phyloP scores from a whole-genome alignment of 2,329 filamentous ascomycete genomes.

The Phyllosticta capitalensis region DNA sequence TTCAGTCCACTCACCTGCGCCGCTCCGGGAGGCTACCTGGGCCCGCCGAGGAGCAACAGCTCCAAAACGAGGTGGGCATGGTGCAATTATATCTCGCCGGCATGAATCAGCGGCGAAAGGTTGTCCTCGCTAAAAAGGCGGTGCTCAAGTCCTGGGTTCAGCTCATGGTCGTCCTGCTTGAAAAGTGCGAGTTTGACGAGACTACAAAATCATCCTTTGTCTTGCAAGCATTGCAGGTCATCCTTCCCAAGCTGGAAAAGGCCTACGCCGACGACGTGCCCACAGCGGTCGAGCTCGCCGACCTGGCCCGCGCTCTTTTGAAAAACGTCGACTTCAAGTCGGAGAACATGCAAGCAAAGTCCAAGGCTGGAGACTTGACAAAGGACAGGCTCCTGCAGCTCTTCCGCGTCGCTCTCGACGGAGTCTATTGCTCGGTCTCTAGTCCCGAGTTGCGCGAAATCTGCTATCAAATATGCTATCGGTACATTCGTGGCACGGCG shows the following conservation, averaged over 20 bases:
- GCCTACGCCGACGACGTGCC: constrained; percentile 59
- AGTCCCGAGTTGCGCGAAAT: constrained; percentile 65
- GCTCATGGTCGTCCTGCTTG: constrained; percentile 72
- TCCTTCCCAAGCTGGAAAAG: constrained; percentile 76
- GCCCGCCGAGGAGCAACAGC: constrained; percentile 22
- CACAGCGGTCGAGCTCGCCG: constrained; percentile 67
- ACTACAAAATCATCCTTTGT: constrained; percentile 67
- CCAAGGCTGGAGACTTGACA: constrained; percentile 52
- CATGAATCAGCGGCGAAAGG: constrained; percentile 32
- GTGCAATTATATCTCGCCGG: background rate
- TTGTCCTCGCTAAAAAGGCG: constrained; percentile 48
- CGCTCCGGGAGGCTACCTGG: constrained; percentile 28
- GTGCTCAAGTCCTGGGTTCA: constrained; percentile 79
- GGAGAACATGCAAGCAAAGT: constrained; percentile 17
- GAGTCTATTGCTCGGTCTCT: constrained; percentile 64
- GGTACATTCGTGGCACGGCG: constrained; percentile 64
- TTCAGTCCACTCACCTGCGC: constrained; percentile 56
- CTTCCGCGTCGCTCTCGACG: constrained; percentile 76
- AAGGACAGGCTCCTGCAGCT: constrained; percentile 86
- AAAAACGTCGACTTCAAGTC: constrained; percentile 57
- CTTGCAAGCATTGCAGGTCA: constrained; percentile 75
- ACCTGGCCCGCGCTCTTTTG: constrained; percentile 62
- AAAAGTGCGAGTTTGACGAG: constrained; percentile 69
- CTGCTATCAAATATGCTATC: constrained; percentile 87
- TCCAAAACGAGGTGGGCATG: constrained; percentile 46